phyloP scores from a whole-genome alignment of 208 protist genomes.

The Trypanosoma lewisi region DNA sequence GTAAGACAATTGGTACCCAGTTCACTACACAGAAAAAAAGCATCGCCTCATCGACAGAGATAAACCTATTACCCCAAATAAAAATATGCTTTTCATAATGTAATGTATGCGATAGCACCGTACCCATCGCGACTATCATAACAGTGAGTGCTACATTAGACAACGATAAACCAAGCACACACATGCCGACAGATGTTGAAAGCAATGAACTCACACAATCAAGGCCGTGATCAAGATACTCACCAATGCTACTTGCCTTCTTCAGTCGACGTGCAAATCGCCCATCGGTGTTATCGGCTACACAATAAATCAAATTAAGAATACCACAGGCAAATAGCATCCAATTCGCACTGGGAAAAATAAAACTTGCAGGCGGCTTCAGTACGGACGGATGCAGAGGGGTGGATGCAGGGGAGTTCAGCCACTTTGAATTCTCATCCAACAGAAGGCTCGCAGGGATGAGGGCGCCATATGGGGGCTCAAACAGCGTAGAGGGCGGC shows the following conservation, averaged over 20 bases:
- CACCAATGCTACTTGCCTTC: slow-evolving; percentile 75
- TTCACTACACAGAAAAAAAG: slow-evolving; percentile 76
- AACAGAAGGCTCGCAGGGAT: slow-evolving; percentile 43
- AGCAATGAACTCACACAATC: slow-evolving; percentile 91
- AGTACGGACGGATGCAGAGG: slow-evolving; percentile 48
- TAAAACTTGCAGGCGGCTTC: slow-evolving; percentile 34
- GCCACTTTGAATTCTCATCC: slow-evolving; percentile 15
- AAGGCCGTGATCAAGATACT: slow-evolving; percentile 91
- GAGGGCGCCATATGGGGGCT: slow-evolving; percentile 42
- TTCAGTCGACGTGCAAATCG: slow-evolving; percentile 78
- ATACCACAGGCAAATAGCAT: slow-evolving; percentile 66
- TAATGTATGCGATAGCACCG: slow-evolving; percentile 78
- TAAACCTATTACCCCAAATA: slow-evolving; percentile 84
- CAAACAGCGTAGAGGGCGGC: slow-evolving; percentile 54
- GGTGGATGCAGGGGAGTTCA: slow-evolving; percentile 14
- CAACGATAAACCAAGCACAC: slow-evolving; percentile 56
- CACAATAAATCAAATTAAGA: slow-evolving; percentile 83
- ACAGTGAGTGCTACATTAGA: slow-evolving; percentile 70
- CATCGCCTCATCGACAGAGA: slow-evolving; percentile 90
- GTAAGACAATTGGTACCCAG: slow-evolving; percentile 68
- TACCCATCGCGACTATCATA: slow-evolving; percentile 61
- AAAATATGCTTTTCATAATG: slow-evolving; percentile 82
- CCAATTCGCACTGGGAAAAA: slow-evolving; percentile 29
- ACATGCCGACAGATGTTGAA: slow-evolving; percentile 56
- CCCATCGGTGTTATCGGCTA: slow-evolving; percentile 90